phyloP scores from a whole-genome alignment of 2,329 filamentous ascomycete genomes.

The Coniochaeta prunicola region DNA sequence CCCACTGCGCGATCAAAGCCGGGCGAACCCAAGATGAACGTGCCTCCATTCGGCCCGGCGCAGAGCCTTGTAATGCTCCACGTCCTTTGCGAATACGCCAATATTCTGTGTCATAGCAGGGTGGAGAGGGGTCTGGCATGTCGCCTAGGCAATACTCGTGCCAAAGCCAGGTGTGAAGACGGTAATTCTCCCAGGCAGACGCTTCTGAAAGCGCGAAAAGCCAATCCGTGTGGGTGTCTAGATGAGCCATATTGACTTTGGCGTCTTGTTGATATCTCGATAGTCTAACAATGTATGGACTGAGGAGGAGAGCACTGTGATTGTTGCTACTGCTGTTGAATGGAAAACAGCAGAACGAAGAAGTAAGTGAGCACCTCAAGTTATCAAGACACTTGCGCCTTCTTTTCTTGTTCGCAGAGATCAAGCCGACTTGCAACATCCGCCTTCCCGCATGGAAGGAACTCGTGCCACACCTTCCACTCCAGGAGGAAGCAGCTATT shows the following conservation, averaged over 20 bases:
- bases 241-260: neutral
- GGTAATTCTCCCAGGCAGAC: neutral
- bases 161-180: neutral
- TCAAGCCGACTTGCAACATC: neutral
- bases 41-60: neutral
- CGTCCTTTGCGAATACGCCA: neutral
- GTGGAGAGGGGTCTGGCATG: neutral
- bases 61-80: neutral
- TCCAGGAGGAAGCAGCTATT: neutral
- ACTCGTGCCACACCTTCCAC: neutral
- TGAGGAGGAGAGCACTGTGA: neutral
- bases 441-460: neutral
- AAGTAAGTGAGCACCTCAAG: neutral
- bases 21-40: too few relatives aligned
- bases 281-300: neutral
- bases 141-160: neutral
- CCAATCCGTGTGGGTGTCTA: neutral
- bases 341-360: neutral
- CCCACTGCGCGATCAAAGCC: neutral
- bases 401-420: neutral
- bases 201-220: neutral
- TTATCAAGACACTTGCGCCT: neutral
- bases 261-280: neutral
- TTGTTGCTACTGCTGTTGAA: neutral
- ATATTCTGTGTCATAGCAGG: neutral